These are phyloP conservation scores for Solanum lycopersicoides DNA, from an alignment of 257 asterid species.

Conservation along the genomic window DNA sequence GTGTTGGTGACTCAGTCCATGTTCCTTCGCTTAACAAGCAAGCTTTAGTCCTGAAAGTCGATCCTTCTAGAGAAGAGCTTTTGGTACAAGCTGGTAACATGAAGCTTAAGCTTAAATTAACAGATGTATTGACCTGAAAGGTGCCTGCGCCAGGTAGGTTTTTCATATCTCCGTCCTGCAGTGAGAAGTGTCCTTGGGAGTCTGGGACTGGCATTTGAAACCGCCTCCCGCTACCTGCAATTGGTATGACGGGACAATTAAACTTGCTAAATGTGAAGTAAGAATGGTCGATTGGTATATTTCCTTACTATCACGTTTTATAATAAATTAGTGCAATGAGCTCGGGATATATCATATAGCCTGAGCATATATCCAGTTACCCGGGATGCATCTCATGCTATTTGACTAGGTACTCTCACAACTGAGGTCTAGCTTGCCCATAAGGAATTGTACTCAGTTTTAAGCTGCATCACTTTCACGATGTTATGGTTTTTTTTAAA, in stretches of 20 bases:
- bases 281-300: not conserved
- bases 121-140: slow-evolving; percentile 33
- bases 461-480: not conserved
- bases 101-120: slow-evolving; percentile 67
- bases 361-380: not conserved
- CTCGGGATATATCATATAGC: not conserved
- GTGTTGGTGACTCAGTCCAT: slow-evolving; percentile 71
- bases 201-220: not conserved
- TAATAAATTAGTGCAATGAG: not conserved
- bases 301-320: not conserved
- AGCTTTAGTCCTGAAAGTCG: slow-evolving; percentile 61
- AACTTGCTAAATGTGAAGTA: not conserved
- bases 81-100: slow-evolving; percentile 76
- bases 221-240: not conserved
- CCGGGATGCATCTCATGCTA: not conserved
- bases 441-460: not conserved
- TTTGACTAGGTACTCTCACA: not conserved
- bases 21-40: slow-evolving; percentile 64
- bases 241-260: not conserved
- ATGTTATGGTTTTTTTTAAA: not conserved
- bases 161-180: not conserved
- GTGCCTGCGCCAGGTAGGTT: not conserved
- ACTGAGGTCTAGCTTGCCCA: not conserved
- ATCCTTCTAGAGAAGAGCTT: slow-evolving; percentile 54
- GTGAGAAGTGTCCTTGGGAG: not conserved